Conservation (phyloP, 176 grass and related monocot species). For the Oryza brachyantha region DNA sequence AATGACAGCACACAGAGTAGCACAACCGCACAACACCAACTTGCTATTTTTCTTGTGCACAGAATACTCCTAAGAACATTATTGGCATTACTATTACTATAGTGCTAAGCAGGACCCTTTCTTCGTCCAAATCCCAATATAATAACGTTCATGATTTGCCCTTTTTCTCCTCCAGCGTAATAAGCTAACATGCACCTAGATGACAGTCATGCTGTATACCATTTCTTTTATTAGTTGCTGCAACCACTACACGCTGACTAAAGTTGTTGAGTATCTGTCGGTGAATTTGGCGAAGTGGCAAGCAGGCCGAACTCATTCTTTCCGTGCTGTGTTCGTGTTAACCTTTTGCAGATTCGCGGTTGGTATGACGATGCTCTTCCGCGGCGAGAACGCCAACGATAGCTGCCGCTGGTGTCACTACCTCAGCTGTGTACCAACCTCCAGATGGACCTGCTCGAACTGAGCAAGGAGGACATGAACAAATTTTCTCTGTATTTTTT, state of each 20-base stretch:
- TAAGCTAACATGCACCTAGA: constrained; percentile 9
- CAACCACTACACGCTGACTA: not conserved
- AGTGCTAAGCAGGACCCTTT: constrained; percentile 1
- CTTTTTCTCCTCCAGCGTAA: not conserved
- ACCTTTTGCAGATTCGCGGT: constrained; percentile 58
- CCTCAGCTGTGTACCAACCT: constrained; percentile 86
- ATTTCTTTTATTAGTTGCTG: not conserved
- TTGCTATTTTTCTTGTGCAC: not conserved
- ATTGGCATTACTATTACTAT: not conserved
- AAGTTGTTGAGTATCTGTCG: constrained; percentile 17
- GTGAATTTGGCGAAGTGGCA: constrained; percentile 2
- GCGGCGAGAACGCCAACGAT: constrained; percentile 76
- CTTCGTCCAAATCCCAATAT: not conserved
- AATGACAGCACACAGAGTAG: not conserved
- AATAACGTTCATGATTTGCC: not conserved
- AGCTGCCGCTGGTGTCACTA: constrained; percentile 88
- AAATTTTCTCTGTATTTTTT: not conserved
- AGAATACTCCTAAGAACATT: not conserved
- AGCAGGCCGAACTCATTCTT: constrained; percentile 25
- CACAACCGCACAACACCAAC: not conserved
- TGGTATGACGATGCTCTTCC: constrained; percentile 73
- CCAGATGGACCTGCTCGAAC: constrained; percentile 68
- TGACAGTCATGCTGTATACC: constrained; percentile 2
- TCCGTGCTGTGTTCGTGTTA: not conserved
- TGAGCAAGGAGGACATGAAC: constrained; percentile 16